Percentiles rank a stretch among this genome's conserved stretches.
Evolutionary conservation across 2,329 filamentous ascomycete genomes (phyloP).

Genomic region (Lachnellula occidentalis): DNA sequence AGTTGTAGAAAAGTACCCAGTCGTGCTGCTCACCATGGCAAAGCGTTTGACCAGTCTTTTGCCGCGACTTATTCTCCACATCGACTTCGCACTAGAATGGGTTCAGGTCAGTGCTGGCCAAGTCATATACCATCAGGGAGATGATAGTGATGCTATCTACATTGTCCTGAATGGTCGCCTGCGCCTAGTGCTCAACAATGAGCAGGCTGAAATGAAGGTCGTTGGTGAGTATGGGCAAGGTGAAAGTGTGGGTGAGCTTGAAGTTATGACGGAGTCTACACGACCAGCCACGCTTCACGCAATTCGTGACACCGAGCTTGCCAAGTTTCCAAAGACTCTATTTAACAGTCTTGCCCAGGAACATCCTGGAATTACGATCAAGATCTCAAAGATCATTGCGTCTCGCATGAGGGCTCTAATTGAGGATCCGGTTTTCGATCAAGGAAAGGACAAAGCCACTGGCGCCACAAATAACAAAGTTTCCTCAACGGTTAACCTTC

Average conservation of each 20-base stretch:
- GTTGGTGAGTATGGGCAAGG: slow-evolving; percentile 93
- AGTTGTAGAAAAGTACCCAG: slow-evolving; percentile 87
- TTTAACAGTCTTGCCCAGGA: slow-evolving; percentile 98
- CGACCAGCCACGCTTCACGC: slow-evolving; percentile 91
- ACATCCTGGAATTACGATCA: slow-evolving; percentile 96
- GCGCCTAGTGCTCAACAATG: slow-evolving; percentile 74
- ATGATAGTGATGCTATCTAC: slow-evolving; percentile 97
- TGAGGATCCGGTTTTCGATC: slow-evolving; percentile 68
- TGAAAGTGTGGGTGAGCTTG: slow-evolving; percentile 93
- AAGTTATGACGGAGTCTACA: slow-evolving; percentile 90
- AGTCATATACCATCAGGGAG: slow-evolving; percentile 86
- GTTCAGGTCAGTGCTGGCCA: slow-evolving; percentile 93
- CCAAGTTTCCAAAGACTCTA: slow-evolving; percentile 89
- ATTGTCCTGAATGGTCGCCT: slow-evolving; percentile 93
- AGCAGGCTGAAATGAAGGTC: slow-evolving; percentile 76
- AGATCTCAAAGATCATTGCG: slow-evolving; percentile 97
- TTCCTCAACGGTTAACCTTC: slow-evolving; percentile 84
- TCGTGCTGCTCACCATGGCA: slow-evolving; percentile 90
- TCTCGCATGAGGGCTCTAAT: slow-evolving; percentile 87
- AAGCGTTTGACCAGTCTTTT: slow-evolving; percentile 87
- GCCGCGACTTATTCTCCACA: slow-evolving; percentile 85
- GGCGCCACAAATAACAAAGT: slow-evolving; percentile 58
- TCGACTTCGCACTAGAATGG: slow-evolving; percentile 98
- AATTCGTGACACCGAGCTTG: slow-evolving; percentile 92
- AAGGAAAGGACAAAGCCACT: slow-evolving; percentile 56